Conservation (phyloP, 495 filamentous ascomycete genomes). For the Cercophora newfieldiana region DNA sequence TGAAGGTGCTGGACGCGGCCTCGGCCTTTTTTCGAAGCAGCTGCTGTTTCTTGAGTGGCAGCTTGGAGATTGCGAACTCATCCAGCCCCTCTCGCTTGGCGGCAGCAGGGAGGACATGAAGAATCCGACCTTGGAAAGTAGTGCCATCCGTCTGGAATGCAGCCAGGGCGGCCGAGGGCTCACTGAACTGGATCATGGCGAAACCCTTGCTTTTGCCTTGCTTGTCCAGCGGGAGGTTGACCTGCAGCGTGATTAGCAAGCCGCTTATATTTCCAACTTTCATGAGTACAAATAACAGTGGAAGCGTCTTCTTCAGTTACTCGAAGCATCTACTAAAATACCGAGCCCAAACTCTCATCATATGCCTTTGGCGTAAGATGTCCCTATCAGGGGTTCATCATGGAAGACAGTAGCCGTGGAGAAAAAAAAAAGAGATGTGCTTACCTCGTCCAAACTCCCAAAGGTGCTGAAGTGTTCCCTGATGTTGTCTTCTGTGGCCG, state of each 20-base stretch:
- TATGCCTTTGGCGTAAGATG: constrained; percentile 76
- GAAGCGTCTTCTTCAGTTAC: constrained; percentile 45
- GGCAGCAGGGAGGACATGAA: constrained; percentile 83
- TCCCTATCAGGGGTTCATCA: constrained; percentile 99
- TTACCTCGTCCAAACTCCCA: constrained; percentile 85
- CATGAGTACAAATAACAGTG: constrained; percentile 27
- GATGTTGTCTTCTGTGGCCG: constrained; percentile 74
- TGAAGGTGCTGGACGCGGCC: constrained; percentile 75
- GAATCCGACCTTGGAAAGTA: constrained; percentile 84
- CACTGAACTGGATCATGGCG: constrained; percentile 75
- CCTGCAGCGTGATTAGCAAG: constrained; percentile 53
- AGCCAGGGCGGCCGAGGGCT: constrained; percentile 68
- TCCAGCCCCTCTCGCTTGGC: constrained; percentile 81
- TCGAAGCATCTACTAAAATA: constrained; percentile 67
- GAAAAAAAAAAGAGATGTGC: constrained; percentile 33
- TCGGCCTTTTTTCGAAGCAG: constrained; percentile 79
- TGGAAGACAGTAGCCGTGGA: constrained; percentile 36
- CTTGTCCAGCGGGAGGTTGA: constrained; percentile 75
- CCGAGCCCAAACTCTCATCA: constrained; percentile 60
- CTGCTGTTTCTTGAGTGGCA: constrained; percentile 92
- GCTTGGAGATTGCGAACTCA: constrained; percentile 80
- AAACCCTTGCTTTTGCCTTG: constrained; percentile 77
- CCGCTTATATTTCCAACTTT: constrained; percentile 13
- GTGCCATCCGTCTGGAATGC: constrained; percentile 79
- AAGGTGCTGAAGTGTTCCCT: constrained; percentile 65